A percentile compares a stretch with the other conserved stretches of the same genome.
These are phyloP conservation scores for Ceratocystis eucalypticola DNA, from an alignment of 2,329 filamentous ascomycete species.

Conservation along the genomic window DNA sequence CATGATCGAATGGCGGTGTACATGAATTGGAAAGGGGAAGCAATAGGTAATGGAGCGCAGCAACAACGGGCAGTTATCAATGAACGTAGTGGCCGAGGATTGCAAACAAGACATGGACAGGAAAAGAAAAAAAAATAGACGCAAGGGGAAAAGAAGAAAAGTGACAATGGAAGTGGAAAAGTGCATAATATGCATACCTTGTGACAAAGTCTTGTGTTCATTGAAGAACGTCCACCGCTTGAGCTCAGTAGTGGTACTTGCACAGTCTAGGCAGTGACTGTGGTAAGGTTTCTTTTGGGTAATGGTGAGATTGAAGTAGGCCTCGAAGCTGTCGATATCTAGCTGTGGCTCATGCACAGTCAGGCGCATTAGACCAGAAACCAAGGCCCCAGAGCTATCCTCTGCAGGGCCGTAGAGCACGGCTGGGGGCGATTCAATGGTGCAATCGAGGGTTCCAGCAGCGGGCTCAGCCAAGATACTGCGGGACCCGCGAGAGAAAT, in stretches of 20 bases:
- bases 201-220: conserved; percentile 36
- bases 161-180: neutral
- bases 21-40: neutral
- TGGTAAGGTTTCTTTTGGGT: conserved; percentile 72
- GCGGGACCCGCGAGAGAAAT: conserved; percentile 14
- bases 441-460: conserved; percentile 37
- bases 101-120: neutral
- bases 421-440: conserved; percentile 74
- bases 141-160: neutral
- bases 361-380: conserved; percentile 71
- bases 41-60: neutral
- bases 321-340: conserved; percentile 58
- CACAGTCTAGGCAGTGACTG: conserved; percentile 65
- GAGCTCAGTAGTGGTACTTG: conserved; percentile 56
- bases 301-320: conserved; percentile 56
- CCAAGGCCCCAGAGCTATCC: conserved; percentile 67
- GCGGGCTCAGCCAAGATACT: conserved; percentile 31
- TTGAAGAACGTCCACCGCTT: conserved; percentile 67
- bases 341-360: conserved; percentile 52
- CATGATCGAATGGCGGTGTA: conserved; percentile 13
- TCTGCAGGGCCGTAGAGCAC: conserved; percentile 67
- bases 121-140: neutral
- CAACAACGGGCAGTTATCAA: neutral
- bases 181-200: conserved; percentile 29
- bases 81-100: neutral